These are phyloP conservation scores for Neurospora sp. DNA, from an alignment of 495 filamentous ascomycete genomes.

Conservation along the genomic window DNA sequence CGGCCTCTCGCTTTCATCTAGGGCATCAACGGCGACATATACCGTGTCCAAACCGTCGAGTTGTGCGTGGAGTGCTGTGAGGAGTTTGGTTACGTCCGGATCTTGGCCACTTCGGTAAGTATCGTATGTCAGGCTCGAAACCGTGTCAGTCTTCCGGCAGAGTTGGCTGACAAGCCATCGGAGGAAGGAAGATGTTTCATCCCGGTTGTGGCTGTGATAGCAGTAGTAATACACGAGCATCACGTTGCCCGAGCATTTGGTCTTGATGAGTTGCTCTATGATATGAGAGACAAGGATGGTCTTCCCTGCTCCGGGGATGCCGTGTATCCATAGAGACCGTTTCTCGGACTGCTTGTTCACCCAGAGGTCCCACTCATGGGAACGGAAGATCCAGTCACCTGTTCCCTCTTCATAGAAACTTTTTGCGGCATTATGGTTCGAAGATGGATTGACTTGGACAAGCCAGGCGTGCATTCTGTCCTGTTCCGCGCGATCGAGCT, in stretches of 20 bases:
- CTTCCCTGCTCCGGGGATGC: constrained; percentile 35
- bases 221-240: constrained; percentile 31
- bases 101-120: background rate
- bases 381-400: constrained; percentile 13
- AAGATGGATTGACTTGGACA: constrained; percentile 2
- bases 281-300: constrained; percentile 27
- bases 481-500: background rate
- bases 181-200: constrained; percentile 21
- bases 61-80: constrained; percentile 3
- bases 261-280: constrained; percentile 13
- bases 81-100: constrained; percentile 1
- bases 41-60: constrained; percentile 3
- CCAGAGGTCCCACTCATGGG: constrained; percentile 13
- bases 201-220: constrained; percentile 22
- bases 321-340: constrained; percentile 28
- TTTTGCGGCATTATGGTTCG: constrained; percentile 8
- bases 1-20: constrained; percentile 17
- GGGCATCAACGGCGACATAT: constrained; percentile 24
- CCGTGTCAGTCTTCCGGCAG: constrained; percentile 15
- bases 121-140: constrained; percentile 8
- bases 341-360: background rate
- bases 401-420: constrained; percentile 8
- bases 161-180: constrained; percentile 20
- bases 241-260: constrained; percentile 8
- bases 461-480: constrained; percentile 1